Percentiles rank a stretch among this genome's conserved stretches.
Evolutionary conservation across 192 early-diverging fungal genomes (phyloP).

Genomic region (Backusella liffmaniae): DNA sequence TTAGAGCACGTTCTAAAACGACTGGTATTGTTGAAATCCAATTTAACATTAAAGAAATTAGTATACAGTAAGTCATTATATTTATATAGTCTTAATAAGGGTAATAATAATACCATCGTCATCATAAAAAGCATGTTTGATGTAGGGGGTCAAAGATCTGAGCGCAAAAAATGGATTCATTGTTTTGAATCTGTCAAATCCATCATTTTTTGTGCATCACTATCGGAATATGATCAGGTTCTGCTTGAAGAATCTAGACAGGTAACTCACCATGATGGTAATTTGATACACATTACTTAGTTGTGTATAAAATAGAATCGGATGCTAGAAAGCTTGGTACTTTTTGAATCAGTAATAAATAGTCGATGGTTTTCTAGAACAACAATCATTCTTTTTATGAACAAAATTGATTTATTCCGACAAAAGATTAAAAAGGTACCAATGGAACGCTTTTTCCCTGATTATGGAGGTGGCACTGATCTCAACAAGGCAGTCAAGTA

Average conservation of each 20-base stretch:
- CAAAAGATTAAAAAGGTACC: constrained; percentile 70
- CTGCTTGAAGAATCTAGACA: constrained; percentile 70
- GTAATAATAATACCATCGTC: neutral
- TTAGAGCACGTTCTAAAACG: constrained; percentile 96
- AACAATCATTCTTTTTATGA: constrained; percentile 81
- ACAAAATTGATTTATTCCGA: constrained; percentile 84
- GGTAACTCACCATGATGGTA: constrained; percentile 17
- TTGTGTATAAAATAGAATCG: constrained; percentile 57
- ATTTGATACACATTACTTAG: neutral
- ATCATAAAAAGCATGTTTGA: constrained; percentile 59
- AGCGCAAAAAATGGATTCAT: constrained; percentile 76
- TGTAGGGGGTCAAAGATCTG: constrained; percentile 72
- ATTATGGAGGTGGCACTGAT: constrained; percentile 73
- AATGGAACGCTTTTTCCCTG: constrained; percentile 75
- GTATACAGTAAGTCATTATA: constrained; percentile 68
- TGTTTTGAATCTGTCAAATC: constrained; percentile 76
- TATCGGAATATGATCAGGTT: constrained; percentile 86
- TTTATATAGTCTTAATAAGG: constrained; percentile 21
- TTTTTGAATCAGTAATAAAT: constrained; percentile 86
- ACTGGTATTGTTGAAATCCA: constrained; percentile 96
- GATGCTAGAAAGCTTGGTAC: constrained; percentile 79
- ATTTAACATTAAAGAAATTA: constrained; percentile 90
- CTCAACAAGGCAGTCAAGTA: constrained; percentile 82
- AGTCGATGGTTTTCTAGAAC: constrained; percentile 82
- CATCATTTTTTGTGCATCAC: constrained; percentile 84